Conservation (phyloP, 768 basidiomycete genomes). For the Termitomyces sp. region DNA sequence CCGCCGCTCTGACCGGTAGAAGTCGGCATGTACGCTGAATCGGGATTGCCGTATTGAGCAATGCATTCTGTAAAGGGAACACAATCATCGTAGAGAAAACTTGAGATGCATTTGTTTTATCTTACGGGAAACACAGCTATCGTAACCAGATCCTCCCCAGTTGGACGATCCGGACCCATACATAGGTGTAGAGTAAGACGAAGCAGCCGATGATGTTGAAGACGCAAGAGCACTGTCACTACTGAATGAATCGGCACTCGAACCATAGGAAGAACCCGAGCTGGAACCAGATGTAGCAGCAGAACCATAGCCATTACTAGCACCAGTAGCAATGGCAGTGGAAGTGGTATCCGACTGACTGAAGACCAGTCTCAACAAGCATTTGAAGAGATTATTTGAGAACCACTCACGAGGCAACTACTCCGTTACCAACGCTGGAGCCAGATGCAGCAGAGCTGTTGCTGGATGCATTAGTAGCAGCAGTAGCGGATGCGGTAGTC, state of each 20-base stretch:
- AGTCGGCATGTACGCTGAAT: constrained; percentile 29
- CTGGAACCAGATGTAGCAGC: constrained; percentile 8
- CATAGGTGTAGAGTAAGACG: constrained; percentile 33
- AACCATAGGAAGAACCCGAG: constrained; percentile 17
- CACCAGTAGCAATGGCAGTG: background rate
- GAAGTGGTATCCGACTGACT: background rate
- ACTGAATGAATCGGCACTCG: constrained; percentile 14
- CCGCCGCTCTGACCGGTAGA: constrained; percentile 25
- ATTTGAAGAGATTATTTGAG: background rate
- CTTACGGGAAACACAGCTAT: constrained; percentile 68
- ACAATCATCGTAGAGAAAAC: background rate
- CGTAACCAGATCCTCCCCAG: constrained; percentile 54
- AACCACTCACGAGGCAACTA: constrained; percentile 31
- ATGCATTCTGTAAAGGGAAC: constrained; percentile 47
- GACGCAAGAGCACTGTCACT: constrained; percentile 16
- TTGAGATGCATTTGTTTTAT: constrained; percentile 6
- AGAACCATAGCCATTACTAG: constrained; percentile 8
- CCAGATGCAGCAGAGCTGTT: constrained; percentile 9
- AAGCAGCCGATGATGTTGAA: constrained; percentile 18
- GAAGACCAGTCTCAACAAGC: background rate
- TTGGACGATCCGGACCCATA: constrained; percentile 61
- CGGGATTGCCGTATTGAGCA: constrained; percentile 44
- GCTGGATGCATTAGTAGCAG: background rate
- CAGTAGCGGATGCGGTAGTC: background rate
- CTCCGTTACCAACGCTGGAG: constrained; percentile 20